Evolutionary conservation across 768 basidiomycete species (phyloP).

Genomic region (Pisolithus orientalis): DNA sequence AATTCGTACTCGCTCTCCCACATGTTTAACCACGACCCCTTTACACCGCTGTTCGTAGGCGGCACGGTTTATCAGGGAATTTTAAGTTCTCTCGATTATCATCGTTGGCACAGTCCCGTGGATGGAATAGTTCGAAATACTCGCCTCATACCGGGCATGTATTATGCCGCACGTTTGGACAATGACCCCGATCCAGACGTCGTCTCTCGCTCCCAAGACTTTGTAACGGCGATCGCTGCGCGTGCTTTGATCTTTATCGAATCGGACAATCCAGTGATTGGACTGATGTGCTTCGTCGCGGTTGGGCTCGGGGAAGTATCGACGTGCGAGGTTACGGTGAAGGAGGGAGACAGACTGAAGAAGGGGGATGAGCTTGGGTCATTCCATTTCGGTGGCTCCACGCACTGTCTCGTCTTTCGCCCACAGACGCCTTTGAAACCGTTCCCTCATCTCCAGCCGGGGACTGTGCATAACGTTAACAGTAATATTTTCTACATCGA

Average conservation of each 20-base stretch:
- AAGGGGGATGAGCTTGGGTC: constrained; percentile 55
- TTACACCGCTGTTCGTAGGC: constrained; percentile 37
- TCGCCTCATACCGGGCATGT: constrained; percentile 27
- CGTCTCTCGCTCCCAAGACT: constrained; percentile 24
- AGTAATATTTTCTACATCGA: neutral
- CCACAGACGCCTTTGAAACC: constrained; percentile 19
- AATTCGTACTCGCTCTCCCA: constrained; percentile 51
- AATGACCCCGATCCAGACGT: neutral
- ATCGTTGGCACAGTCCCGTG: constrained; percentile 56
- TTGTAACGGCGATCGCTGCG: constrained; percentile 44
- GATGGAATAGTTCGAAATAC: constrained; percentile 33
- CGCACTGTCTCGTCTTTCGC: constrained; percentile 42
- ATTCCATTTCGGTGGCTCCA: constrained; percentile 62
- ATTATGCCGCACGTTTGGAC: neutral
- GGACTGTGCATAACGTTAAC: neutral
- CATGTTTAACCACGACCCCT: constrained; percentile 39
- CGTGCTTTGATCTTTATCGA: constrained; percentile 55
- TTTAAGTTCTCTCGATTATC: constrained; percentile 45
- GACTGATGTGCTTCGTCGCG: constrained; percentile 52
- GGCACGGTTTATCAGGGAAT: constrained; percentile 51
- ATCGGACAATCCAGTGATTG: constrained; percentile 47
- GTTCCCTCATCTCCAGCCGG: neutral
- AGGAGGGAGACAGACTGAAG: constrained; percentile 36
- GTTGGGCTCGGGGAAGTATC: constrained; percentile 62
- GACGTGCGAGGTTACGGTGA: constrained; percentile 48